phyloP scores from a whole-genome alignment of 768 basidiomycete species.

The Daedaleopsis sinensis region DNA sequence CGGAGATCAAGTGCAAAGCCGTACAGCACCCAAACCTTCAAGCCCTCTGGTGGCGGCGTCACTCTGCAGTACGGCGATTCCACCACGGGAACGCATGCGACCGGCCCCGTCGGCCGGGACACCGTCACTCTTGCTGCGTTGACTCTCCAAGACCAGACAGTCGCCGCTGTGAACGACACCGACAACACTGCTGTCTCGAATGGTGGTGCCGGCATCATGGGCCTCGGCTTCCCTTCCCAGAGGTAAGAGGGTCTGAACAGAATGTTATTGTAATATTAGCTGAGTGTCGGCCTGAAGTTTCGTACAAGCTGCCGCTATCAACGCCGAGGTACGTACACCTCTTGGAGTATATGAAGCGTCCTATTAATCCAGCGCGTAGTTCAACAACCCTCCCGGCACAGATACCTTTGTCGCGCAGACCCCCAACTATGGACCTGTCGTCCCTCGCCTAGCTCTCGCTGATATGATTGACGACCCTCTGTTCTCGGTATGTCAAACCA shows the following conservation, averaged over 20 bases:
- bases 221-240: constrained; percentile 75
- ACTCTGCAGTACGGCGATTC: constrained; percentile 72
- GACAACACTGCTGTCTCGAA: constrained; percentile 66
- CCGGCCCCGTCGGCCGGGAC: constrained; percentile 66
- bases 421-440: constrained; percentile 35
- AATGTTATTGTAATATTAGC: not conserved
- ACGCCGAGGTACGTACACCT: constrained; percentile 17
- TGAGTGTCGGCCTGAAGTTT: constrained; percentile 14
- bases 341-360: not conserved
- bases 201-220: constrained; percentile 71
- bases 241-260: constrained; percentile 45
- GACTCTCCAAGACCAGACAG: constrained; percentile 52
- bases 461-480: constrained; percentile 49
- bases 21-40: constrained; percentile 50
- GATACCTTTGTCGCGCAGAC: constrained; percentile 30
- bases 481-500: constrained; percentile 31
- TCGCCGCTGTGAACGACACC: constrained; percentile 71
- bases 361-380: constrained; percentile 10
- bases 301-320: constrained; percentile 29
- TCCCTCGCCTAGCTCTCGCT: constrained; percentile 36
- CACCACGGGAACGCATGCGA: constrained; percentile 65
- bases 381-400: constrained; percentile 23
- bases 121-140: constrained; percentile 58
- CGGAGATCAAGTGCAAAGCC: constrained; percentile 41
- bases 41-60: constrained; percentile 48